Base-by-base conservation (phyloP, 2,329 filamentous ascomycete species). In the Penicillium hordei region DNA sequence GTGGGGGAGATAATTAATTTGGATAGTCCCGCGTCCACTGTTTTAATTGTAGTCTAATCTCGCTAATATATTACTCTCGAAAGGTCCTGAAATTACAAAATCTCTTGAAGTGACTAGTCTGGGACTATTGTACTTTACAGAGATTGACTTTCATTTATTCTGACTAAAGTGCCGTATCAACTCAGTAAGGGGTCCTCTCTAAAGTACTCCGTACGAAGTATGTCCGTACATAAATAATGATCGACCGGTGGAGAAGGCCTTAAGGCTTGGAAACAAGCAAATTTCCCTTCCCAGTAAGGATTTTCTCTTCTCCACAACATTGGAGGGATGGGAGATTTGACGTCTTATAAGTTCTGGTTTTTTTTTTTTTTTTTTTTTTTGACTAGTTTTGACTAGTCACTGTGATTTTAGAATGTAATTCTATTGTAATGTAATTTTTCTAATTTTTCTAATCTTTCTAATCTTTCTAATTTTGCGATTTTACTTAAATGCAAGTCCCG, bases 31-130 rank as follows among this genome's bases (percentile, higher is more conserved):
- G 48, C 21, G 29, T 36, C 49, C 38, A 33, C 49, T 43, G 33
- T 43, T 43, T 45, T 34, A 44, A 33, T 25, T 33, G 36, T 52
- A 44, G 38, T 17, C 19, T 52, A 50, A 50, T 29, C 48, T 50
- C 48, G n/a, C 48, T 49, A 17, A 34, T n/a, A 4, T 5, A 17
- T 21, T 31, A 25, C 10, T 9, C 15, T 17, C 13, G 5, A 42
- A 42, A 4, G 12, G 10, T 29, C 25, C 15, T 27, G n/a, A 15
- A 15, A 33, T 21, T 21, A 13, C n/a, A 5, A 19, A 4, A 12
- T 39, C 9, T 19, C n/a, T 38, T 38, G 10, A 19, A 39, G n/a
- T 19, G 34, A 38, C 34, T 4, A 21, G 39, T 23, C 13, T 42
- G 7, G 21, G 19, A 13, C 39, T 42, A 43, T 4, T 44, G 9